A percentile compares a stretch with the other conserved stretches of the same genome.
Evolutionary conservation across 306 rosid genomes (phyloP).

Genomic region (Arachis stenosperma): DNA sequence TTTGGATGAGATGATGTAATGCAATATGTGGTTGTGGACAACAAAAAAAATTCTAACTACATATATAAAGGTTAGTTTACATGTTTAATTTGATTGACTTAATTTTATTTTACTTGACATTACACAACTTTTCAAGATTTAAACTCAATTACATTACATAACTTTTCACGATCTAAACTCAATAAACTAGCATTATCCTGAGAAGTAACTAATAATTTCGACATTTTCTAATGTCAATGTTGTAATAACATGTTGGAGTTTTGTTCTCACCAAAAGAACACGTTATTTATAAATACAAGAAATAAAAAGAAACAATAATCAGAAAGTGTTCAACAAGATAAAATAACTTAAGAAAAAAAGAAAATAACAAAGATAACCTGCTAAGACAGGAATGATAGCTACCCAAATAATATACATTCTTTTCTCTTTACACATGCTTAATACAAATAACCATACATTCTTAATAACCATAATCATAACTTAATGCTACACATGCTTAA

Average conservation of each 20-base stretch:
- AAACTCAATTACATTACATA: too few species aligned
- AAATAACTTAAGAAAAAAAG: constrained; percentile 19
- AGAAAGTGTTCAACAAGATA: constrained; percentile 12
- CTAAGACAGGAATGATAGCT: constrained; percentile 82
- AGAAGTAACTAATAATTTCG: constrained; percentile 56
- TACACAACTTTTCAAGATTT: too few species aligned
- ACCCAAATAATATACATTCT: constrained; percentile 53
- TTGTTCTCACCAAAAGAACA: constrained; percentile 92
- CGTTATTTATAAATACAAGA: constrained; percentile 56
- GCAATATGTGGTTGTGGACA: too few species aligned
- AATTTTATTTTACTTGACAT: too few species aligned
- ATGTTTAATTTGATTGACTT: too few species aligned
- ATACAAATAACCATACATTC: too few species aligned
- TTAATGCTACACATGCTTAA: neutral
- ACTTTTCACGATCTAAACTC: too few species aligned
- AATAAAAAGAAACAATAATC: constrained; percentile 23
- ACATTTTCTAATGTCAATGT: constrained; percentile 90
- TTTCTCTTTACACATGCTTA: too few species aligned
- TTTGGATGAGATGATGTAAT: too few species aligned
- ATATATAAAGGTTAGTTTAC: too few species aligned
- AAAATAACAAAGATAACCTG: constrained; percentile 50
- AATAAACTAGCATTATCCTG: constrained; percentile 33
- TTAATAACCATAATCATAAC: neutral
- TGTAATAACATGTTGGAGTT: constrained; percentile 89
- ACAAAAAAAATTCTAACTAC: too few species aligned